Evolutionary conservation across 495 filamentous ascomycete species (phyloP), one percentile per base, ranked within the genome.

Genomic region (Hypoxylon fuscum): DNA sequence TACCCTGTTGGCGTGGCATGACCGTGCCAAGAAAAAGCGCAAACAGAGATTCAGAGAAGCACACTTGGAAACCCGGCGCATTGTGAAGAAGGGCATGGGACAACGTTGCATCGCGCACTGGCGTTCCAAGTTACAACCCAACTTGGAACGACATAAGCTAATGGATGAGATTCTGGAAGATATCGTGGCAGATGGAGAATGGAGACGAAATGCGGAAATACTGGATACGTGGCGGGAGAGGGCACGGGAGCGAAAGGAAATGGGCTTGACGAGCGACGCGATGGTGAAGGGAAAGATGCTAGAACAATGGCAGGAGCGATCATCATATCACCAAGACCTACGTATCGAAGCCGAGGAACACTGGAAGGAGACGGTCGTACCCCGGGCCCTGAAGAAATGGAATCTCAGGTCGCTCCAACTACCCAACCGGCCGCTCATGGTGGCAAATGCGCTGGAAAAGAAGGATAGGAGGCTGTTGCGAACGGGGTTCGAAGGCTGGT

Each of bases 401-500:
- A 86, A 79, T 41, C 71, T 73, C 8, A 49, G 56, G 6, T 60
- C 70, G 5, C 65, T 77, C 21, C 75, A 76, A 41, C 37, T 64
- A 52, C 61, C 72, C 11, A 68, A 72, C 32, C 67, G 72, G 25
- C 59, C 68, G 31, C 68, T 71, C 43, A 73, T 74, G 45, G 76
- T 71, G 8, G 49, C 65, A 41, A 74, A 76, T 15, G 58, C 74
- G n/a, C 49, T 69, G 12, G 75, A 79, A 47, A 76, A 74, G 66
- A 75, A 73, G 60, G 69, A 81, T 12, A 79, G 83, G 58, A 83
- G 79, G 57, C 77, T 84, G 66, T 73, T 80, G 17, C 77, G 83
- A 53, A 81, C 76, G 44, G 76, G 85, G n/a, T 81, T 90, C 61
- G 82, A 79, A 32, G 74, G 76, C 43, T 90, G 87, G 87, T 72